These are phyloP conservation scores for Trametes elegans DNA, from an alignment of 768 basidiomycete genomes.

Conservation along the genomic window DNA sequence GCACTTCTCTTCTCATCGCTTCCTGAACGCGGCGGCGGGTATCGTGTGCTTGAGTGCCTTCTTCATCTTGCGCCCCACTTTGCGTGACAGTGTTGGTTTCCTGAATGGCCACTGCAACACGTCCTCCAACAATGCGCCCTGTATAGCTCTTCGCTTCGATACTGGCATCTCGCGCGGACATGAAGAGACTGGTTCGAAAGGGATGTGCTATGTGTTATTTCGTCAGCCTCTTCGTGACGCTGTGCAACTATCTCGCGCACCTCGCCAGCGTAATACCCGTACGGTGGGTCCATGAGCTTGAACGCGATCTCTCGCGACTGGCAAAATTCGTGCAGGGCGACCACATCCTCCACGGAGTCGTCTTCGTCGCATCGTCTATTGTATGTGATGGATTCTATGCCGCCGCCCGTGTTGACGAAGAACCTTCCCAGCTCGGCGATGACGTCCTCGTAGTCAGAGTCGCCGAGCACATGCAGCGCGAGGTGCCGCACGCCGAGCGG, in stretches of 20 bases:
- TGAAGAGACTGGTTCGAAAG: neutral
- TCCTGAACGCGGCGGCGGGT: neutral
- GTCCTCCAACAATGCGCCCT: neutral
- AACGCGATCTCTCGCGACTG: neutral
- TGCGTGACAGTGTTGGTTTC: neutral
- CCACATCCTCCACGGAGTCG: neutral
- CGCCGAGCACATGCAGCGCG: neutral
- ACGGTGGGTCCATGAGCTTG: conserved; percentile 10
- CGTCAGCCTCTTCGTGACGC: neutral
- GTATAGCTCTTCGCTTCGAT: neutral
- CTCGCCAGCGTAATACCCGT: conserved; percentile 13
- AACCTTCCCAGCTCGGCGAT: neutral
- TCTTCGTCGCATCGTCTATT: neutral
- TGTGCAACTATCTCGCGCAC: neutral
- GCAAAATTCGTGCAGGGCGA: conserved; percentile 7
- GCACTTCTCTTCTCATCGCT: neutral
- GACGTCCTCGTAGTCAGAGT: neutral
- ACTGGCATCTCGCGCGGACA: neutral
- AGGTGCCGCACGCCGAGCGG: conserved; percentile 3
- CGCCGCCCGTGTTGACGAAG: neutral
- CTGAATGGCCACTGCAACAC: neutral
- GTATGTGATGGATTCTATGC: conserved; percentile 7
- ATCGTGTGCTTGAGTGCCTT: neutral
- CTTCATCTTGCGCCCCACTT: neutral
- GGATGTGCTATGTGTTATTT: neutral